These are phyloP conservation scores for Yamadazyma sp. DNA, from an alignment of 805 yeast species.

Conservation along the genomic window DNA sequence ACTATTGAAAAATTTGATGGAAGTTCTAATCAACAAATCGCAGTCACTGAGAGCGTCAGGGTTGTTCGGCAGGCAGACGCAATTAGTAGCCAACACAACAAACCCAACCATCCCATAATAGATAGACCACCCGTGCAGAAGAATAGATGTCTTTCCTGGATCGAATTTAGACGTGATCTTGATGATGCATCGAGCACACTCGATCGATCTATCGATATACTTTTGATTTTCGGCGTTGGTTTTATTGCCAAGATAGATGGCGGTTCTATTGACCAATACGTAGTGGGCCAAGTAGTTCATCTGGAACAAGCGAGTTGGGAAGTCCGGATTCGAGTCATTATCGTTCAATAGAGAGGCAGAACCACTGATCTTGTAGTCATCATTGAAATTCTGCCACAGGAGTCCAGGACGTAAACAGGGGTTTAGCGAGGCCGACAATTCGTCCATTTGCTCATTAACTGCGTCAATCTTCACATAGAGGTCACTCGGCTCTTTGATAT, in stretches of 20 bases:
- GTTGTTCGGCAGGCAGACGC: conserved; percentile 19
- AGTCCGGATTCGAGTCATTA: not conserved
- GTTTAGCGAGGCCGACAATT: conserved; percentile 19
- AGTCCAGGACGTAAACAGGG: conserved; percentile 21
- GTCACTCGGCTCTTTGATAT: conserved; percentile 12
- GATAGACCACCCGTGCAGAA: conserved; percentile 21
- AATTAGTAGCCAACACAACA: conserved; percentile 23
- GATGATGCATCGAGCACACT: conserved; percentile 29
- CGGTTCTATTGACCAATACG: conserved; percentile 28
- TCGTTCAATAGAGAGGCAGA: not conserved
- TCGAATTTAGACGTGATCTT: conserved; percentile 18
- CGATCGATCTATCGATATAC: conserved; percentile 24
- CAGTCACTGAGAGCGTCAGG: conserved; percentile 17
- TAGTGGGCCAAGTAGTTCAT: conserved; percentile 24
- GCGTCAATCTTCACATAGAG: conserved; percentile 9
- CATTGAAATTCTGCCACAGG: conserved; percentile 1
- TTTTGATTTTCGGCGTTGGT: conserved; percentile 16
- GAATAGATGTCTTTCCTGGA: conserved; percentile 14
- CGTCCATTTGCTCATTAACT: conserved; percentile 22
- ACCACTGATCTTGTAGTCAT: not conserved
- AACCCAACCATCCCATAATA: conserved; percentile 26
- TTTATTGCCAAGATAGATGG: conserved; percentile 19
- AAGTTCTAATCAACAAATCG: conserved; percentile 21
- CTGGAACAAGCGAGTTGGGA: not conserved
- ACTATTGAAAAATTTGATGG: conserved; percentile 16